Percentiles rank a stretch among this genome's conserved stretches.
Conservation (phyloP, 768 basidiomycete species). For the Phlegmacium glaucopus region DNA sequence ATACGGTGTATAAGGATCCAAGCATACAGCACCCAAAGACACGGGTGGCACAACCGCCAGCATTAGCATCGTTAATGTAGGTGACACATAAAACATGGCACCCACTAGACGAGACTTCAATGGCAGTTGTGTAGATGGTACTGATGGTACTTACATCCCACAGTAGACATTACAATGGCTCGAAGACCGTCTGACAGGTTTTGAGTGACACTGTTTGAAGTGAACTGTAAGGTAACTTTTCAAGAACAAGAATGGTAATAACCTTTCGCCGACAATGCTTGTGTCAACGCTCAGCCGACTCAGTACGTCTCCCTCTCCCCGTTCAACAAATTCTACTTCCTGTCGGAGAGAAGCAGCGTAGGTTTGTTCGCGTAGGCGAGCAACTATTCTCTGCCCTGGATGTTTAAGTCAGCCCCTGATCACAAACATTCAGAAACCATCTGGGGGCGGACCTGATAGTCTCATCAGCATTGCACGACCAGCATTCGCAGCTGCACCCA, state of each 20-base stretch:
- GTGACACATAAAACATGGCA: conserved; percentile 93
- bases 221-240: background rate
- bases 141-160: conserved; percentile 66
- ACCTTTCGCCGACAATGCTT: conserved; percentile 93
- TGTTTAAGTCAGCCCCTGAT: background rate
- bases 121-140: background rate
- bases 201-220: conserved; percentile 60
- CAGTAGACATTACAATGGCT: conserved; percentile 89
- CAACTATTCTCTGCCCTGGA: conserved; percentile 85
- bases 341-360: conserved; percentile 83
- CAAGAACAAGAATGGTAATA: background rate
- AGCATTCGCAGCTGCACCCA: conserved; percentile 87
- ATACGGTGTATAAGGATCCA: background rate
- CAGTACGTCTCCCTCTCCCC: conserved; percentile 89
- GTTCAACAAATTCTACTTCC: conserved; percentile 92
- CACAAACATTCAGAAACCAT: background rate
- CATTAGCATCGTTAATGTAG: conserved; percentile 88
- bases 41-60: conserved; percentile 87
- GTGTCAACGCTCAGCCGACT: conserved; percentile 90
- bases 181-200: conserved; percentile 79
- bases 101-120: conserved; percentile 51
- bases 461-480: conserved; percentile 83
- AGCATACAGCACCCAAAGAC: conserved; percentile 72
- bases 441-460: conserved; percentile 58
- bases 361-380: conserved; percentile 75